Base-by-base conservation (phyloP, 2,329 filamentous ascomycete genomes). In the Botryotinia convoluta region DNA sequence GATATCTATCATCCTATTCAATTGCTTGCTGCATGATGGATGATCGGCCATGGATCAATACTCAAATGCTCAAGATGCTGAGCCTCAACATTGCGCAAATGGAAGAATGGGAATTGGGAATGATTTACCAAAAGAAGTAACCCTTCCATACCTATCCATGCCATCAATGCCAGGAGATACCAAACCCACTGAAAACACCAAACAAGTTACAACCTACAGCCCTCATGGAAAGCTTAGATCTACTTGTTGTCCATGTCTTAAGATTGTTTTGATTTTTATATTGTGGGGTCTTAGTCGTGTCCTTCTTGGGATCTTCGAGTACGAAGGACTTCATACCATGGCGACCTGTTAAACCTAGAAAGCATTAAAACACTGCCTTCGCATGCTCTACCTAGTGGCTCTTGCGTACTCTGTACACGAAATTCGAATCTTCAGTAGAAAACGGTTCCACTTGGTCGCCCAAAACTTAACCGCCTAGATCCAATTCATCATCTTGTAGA, bases 1-100 rank as follows among this genome's bases (percentile, higher is more conserved):
- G 48, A 54, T 54, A 54, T 54, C 48, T n/a, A 54, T 10, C 45
- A 48, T 16, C 26, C 48, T 10, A 3, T 26, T 9, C 63, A 26
- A 2, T 32, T 26, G n/a, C 37, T 16, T 48, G 14, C 62, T 29
- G 26, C 26, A n/a, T 8, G 48, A 14, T n/a, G 48, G 48, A 54
- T 16, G 48, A n/a, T 54, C 4, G 5, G n/a, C 12, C 12, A 54
- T 54, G 48, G 48, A 54, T 54, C 48, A n/a, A 16, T 54, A 7
- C 48, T 54, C 48, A 3, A 37, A 48, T 48, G 42, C 63, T 70
- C 37, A 14, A 45, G n/a, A 39, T 26, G 57, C 57, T 61, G 54
- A 70, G 68, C 68, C 68, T 57, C 68, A 70, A 35, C 35, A 26
- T 61, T 65, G 32, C 44, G 32, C 32, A 64, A 64, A 51, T 51